These are phyloP conservation scores for Thoreauomyces humboldtii DNA, from an alignment of 192 early-diverging fungal species.

Conservation along the genomic window DNA sequence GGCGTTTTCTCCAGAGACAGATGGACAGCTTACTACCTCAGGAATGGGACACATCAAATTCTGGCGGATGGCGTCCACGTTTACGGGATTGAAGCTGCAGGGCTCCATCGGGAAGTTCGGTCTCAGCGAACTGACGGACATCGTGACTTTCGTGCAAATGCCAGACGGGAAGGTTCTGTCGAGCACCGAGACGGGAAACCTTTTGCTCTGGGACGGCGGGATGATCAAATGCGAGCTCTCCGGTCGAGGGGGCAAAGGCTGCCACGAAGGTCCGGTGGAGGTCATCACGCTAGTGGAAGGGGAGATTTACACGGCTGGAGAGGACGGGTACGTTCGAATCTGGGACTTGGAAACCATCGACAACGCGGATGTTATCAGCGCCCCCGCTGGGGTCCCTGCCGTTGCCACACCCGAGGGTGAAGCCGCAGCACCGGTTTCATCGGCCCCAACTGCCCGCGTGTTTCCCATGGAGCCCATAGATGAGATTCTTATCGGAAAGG, in stretches of 20 bases:
- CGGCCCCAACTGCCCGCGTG: slow-evolving; percentile 36
- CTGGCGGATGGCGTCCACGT: slow-evolving; percentile 60
- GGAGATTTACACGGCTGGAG: slow-evolving; percentile 57
- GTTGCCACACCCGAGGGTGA: slow-evolving; percentile 16
- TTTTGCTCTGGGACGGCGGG: slow-evolving; percentile 63
- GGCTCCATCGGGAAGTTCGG: slow-evolving; percentile 65
- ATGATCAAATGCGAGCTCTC: slow-evolving; percentile 66
- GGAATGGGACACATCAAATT: slow-evolving; percentile 72
- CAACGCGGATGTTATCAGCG: slow-evolving; percentile 48
- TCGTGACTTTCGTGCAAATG: slow-evolving; percentile 54
- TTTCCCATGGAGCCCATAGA: slow-evolving; percentile 61
- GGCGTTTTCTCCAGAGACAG: slow-evolving; percentile 52
- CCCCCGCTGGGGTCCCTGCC: neutral
- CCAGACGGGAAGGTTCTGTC: slow-evolving; percentile 63
- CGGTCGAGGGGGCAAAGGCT: slow-evolving; percentile 42
- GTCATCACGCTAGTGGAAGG: slow-evolving; percentile 48
- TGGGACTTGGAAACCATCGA: slow-evolving; percentile 66
- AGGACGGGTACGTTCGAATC: slow-evolving; percentile 57
- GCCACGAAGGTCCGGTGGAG: slow-evolving; percentile 53
- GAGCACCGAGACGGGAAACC: slow-evolving; percentile 59
- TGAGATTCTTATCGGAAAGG: slow-evolving; percentile 56
- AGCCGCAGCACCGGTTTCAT: slow-evolving; percentile 16
- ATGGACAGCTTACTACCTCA: slow-evolving; percentile 55
- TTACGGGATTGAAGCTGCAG: slow-evolving; percentile 64
- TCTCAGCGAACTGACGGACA: slow-evolving; percentile 57